A percentile compares a stretch with the other conserved stretches of the same genome.
These are phyloP conservation scores for Byssochlamys sp. DNA, from an alignment of 2,329 filamentous ascomycete genomes.

Conservation along the genomic window DNA sequence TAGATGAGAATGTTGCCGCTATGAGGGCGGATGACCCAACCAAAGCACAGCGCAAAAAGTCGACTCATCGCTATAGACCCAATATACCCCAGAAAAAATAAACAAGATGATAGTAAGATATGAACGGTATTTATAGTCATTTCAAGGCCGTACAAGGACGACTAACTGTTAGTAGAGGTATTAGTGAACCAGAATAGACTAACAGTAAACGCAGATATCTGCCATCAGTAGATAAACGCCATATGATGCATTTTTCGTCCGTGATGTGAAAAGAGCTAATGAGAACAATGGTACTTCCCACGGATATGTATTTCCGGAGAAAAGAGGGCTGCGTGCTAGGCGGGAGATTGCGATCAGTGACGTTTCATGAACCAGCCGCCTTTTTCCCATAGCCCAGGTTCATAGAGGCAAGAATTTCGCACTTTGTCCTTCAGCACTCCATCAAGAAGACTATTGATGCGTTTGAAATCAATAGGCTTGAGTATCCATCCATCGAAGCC, in stretches of 20 bases:
- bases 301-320: background rate
- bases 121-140: background rate
- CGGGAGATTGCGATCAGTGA: background rate
- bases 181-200: background rate
- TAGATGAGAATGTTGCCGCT: background rate
- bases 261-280: background rate
- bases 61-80: no score
- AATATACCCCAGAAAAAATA: background rate
- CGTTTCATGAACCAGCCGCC: constrained; percentile 68
- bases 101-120: no score
- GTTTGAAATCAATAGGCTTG: constrained; percentile 74
- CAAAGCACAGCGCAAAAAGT: no score
- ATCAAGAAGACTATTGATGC: constrained; percentile 57
- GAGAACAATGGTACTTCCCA: background rate
- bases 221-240: background rate
- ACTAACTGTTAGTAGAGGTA: background rate
- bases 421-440: constrained; percentile 57
- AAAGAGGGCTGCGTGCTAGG: background rate
- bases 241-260: no score
- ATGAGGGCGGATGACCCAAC: background rate
- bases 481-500: constrained; percentile 88
- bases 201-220: background rate
- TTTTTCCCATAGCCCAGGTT: constrained; percentile 66
- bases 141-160: background rate
- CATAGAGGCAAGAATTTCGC: constrained; percentile 57